These are phyloP conservation scores for Evansstolkia leycettana DNA, from an alignment of 495 filamentous ascomycete genomes.

Conservation along the genomic window DNA sequence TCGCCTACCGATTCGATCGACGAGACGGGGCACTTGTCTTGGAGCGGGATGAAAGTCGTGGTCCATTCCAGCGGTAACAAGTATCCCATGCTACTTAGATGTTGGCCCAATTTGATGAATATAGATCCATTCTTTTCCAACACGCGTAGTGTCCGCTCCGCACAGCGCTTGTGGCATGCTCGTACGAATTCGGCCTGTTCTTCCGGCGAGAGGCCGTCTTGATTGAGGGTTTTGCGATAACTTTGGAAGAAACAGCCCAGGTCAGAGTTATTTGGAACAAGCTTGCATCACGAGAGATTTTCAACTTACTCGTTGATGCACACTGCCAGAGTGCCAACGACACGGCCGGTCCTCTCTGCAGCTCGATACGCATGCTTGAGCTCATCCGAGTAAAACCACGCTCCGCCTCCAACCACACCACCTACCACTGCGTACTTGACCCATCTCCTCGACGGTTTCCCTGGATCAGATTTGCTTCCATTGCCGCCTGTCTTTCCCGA, in stretches of 20 bases:
- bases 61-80: slow-evolving; percentile 92
- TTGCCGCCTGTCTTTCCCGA: slow-evolving; percentile 5
- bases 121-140: slow-evolving; percentile 94
- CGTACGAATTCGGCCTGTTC: slow-evolving; percentile 56
- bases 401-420: slow-evolving; percentile 40
- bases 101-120: slow-evolving; percentile 96
- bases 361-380: slow-evolving; percentile 61
- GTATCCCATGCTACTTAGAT: slow-evolving; percentile 95
- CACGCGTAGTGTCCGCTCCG: slow-evolving; percentile 70
- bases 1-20: slow-evolving; percentile 76
- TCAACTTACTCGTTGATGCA: slow-evolving; percentile 80
- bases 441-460: slow-evolving; percentile 14
- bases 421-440: slow-evolving; percentile 39
- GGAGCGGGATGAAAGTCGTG: slow-evolving; percentile 86
- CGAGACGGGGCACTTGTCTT: slow-evolving; percentile 91
- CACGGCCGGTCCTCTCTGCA: slow-evolving; percentile 64
- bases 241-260: slow-evolving; percentile 27
- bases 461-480: slow-evolving; percentile 6
- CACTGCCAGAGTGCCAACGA: slow-evolving; percentile 60
- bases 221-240: slow-evolving; percentile 70
- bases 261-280: neutral
- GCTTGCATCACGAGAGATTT: neutral
- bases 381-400: slow-evolving; percentile 57
- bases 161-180: slow-evolving; percentile 87
- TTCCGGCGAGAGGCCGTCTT: slow-evolving; percentile 42